A percentile compares a stretch with the other conserved stretches of the same genome.
Evolutionary conservation across 2,329 filamentous ascomycete genomes (phyloP).

Genomic region (Fusarium tuaranense): DNA sequence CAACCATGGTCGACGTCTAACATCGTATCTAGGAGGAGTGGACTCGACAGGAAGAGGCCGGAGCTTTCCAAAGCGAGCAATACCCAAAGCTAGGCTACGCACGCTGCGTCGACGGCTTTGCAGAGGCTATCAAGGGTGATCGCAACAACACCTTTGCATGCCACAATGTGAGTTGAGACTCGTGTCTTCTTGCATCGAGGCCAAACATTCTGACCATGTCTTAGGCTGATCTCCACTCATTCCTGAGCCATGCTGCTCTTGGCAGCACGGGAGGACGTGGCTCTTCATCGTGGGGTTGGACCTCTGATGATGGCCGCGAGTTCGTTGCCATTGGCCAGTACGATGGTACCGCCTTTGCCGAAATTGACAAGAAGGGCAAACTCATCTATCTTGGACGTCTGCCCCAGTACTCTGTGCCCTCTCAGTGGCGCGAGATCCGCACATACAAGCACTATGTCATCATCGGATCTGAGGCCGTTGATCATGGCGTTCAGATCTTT

Average conservation of each 20-base stretch:
- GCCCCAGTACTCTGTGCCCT: slow-evolving; percentile 53
- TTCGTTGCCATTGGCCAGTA: slow-evolving; percentile 61
- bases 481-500: slow-evolving; percentile 73
- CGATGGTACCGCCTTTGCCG: slow-evolving; percentile 64
- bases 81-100: slow-evolving; percentile 54
- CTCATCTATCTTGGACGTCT: slow-evolving; percentile 61
- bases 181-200: rapidly evolving
- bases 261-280: slow-evolving; percentile 56
- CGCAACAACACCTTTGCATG: slow-evolving; percentile 61
- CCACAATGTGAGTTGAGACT: slow-evolving; percentile 52
- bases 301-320: slow-evolving; percentile 59
- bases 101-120: slow-evolving; percentile 56
- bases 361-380: slow-evolving; percentile 57
- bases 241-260: slow-evolving; percentile 64
- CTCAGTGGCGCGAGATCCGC: slow-evolving; percentile 57
- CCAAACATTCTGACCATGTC: neutral
- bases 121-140: slow-evolving; percentile 58
- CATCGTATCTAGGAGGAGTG: slow-evolving; percentile 43
- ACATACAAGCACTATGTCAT: slow-evolving; percentile 52
- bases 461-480: slow-evolving; percentile 57
- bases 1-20: neutral
- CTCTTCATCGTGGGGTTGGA: slow-evolving; percentile 60
- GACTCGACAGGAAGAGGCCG: slow-evolving; percentile 49
- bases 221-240: slow-evolving; percentile 63
- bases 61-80: slow-evolving; percentile 49